Evolutionary conservation across 2,329 filamentous ascomycete species (phyloP).

Genomic region (Sclerotinia minor): DNA sequence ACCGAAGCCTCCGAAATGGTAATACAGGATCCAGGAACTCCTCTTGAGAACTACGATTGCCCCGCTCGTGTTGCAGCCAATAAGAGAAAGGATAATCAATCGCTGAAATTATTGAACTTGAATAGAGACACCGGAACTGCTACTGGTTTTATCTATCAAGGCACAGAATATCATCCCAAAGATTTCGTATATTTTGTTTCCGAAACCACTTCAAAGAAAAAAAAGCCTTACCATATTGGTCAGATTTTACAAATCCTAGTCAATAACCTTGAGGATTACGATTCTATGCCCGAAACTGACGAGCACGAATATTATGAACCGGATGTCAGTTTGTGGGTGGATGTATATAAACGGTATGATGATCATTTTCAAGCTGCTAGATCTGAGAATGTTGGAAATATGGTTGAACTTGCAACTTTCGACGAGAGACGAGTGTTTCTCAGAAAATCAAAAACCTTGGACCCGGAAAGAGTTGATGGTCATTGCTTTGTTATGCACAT

Average conservation of each 20-base stretch:
- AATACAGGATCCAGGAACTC: neutral
- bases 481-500: constrained; percentile 30
- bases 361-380: constrained; percentile 4
- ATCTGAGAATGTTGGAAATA: neutral
- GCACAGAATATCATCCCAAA: constrained; percentile 16
- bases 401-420: neutral
- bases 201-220: neutral
- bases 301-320: neutral
- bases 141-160: constrained; percentile 3
- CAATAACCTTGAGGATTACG: neutral
- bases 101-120: neutral
- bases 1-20: constrained; percentile 2
- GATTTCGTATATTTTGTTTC: constrained; percentile 29
- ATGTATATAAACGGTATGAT: constrained; percentile 26
- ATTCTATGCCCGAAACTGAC: neutral
- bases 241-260: constrained; percentile 24
- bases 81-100: neutral
- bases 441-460: neutral
- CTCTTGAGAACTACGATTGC: neutral
- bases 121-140: neutral
- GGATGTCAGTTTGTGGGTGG: neutral
- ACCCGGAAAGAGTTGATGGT: constrained; percentile 24
- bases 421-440: constrained; percentile 27
- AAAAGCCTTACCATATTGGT: constrained; percentile 26
- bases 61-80: neutral